Conservation (phyloP, 2,329 filamentous ascomycete species). For the Cytospora paraplurivora region DNA sequence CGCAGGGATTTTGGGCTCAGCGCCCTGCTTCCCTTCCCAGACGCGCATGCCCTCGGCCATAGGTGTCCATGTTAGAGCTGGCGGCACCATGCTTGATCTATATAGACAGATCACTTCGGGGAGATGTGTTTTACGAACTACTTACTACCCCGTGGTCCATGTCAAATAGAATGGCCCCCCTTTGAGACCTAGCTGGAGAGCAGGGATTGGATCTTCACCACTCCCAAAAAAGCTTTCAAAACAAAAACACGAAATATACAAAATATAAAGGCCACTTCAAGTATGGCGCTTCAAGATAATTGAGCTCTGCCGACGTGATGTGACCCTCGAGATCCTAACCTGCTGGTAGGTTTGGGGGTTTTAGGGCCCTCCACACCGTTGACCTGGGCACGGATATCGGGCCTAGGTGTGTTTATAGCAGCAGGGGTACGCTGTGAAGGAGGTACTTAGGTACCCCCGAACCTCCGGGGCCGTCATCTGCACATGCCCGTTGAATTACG, state of each 20-base stretch:
- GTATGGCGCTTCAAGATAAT: not conserved
- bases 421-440: not conserved
- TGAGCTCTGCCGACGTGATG: not conserved
- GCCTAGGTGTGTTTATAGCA: not conserved
- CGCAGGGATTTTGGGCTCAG: not conserved
- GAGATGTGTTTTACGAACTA: not conserved
- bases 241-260: not conserved
- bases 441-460: constrained; percentile 15
- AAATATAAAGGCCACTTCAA: not conserved
- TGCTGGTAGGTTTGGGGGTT: not conserved
- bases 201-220: not conserved
- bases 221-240: not conserved
- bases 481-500: constrained; percentile 13
- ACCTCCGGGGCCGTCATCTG: constrained; percentile 9
- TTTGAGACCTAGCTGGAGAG: not conserved
- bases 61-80: not conserved
- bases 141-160: not conserved
- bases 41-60: not conserved
- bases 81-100: not conserved
- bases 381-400: not conserved
- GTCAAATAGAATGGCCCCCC: not conserved
- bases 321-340: not conserved
- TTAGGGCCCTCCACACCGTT: not conserved
- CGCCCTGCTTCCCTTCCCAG: not conserved
- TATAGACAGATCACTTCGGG: not conserved